Base-by-base conservation (phyloP, 129 eudicot genomes). In the Heracleum sosnowskyi region DNA sequence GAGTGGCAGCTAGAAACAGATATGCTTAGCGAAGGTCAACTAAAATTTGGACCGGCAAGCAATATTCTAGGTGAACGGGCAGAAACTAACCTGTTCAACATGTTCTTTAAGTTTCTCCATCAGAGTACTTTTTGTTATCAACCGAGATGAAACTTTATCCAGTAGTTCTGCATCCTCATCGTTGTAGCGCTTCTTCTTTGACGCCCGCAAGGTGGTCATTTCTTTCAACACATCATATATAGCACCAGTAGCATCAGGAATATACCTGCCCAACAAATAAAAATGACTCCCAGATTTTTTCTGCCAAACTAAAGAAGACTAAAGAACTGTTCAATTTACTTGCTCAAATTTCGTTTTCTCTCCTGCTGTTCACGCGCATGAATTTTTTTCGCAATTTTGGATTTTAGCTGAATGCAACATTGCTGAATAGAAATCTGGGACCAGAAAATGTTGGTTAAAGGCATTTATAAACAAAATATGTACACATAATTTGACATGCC, bases 301-400 rank as follows among this genome's bases (percentile, higher is more conserved):
- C 28, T 60, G 33, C 34, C 68, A 11, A 60, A 60, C 16, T 64
- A 29, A 26, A 37, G 44, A 77, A 42, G 11, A 41, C 46, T 26
- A 62, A 7, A 41, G 51, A 66, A n/a, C 24, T 33, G 80, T 60
- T 74, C 68, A 37, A 78, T 79, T 88, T 77, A 88, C 99, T 82
- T 92, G 95, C 77, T 90, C 88, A 96, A 80, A 70, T 91, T 96
- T 80, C 97, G 82, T 75, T 96, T 96, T 77, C 99, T 90, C 86
- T 96, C 99, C 83, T 92, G 99, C 84, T 96, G 99, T 85, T 96
- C 97, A 29, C 99, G 97, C 66, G 97, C 99, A 87, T 96, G 97
- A 70, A 90, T 92, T 88, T 80, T 90, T 88, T 92, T 96, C 75
- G 93, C 93, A 68, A 96, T 96, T 85, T 96, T 96, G 76, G 97